Conservation (phyloP, 129 eudicot species). For the Lactuca saligna region DNA sequence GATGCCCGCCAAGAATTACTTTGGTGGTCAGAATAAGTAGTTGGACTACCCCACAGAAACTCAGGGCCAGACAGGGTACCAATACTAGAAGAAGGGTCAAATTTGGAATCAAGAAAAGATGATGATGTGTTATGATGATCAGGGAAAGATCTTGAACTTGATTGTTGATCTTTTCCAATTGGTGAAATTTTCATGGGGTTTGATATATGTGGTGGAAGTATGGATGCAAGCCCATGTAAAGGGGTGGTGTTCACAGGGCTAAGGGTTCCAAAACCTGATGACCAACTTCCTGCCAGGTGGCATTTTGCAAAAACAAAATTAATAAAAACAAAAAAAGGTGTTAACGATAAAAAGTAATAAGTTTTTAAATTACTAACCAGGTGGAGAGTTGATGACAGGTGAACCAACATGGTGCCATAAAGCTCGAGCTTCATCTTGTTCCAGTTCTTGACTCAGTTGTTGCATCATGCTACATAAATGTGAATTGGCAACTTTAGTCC, state of each 20-base stretch:
- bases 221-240: slow-evolving; percentile 67
- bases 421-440: slow-evolving; percentile 67
- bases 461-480: slow-evolving; percentile 60
- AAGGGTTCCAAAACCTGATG: slow-evolving; percentile 59
- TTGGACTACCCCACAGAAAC: slow-evolving; percentile 96
- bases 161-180: slow-evolving; percentile 73
- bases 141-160: slow-evolving; percentile 48
- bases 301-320: slow-evolving; percentile 8
- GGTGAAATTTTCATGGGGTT: slow-evolving; percentile 74
- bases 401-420: slow-evolving; percentile 75
- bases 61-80: slow-evolving; percentile 88
- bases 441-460: slow-evolving; percentile 76
- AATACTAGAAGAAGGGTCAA: slow-evolving; percentile 57
- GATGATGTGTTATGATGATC: slow-evolving; percentile 49
- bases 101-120: slow-evolving; percentile 51
- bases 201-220: slow-evolving; percentile 59
- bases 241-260: slow-evolving; percentile 66
- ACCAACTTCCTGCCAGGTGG: slow-evolving; percentile 52
- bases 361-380: no score
- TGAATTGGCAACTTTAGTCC: no score
- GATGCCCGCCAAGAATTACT: slow-evolving; percentile 68
- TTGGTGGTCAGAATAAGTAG: slow-evolving; percentile 47
- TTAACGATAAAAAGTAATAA: not conserved
- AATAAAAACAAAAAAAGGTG: not conserved
- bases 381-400: slow-evolving; percentile 79